These are phyloP conservation scores for Quercus robur DNA, from an alignment of 306 rosid genomes.

Conservation along the genomic window DNA sequence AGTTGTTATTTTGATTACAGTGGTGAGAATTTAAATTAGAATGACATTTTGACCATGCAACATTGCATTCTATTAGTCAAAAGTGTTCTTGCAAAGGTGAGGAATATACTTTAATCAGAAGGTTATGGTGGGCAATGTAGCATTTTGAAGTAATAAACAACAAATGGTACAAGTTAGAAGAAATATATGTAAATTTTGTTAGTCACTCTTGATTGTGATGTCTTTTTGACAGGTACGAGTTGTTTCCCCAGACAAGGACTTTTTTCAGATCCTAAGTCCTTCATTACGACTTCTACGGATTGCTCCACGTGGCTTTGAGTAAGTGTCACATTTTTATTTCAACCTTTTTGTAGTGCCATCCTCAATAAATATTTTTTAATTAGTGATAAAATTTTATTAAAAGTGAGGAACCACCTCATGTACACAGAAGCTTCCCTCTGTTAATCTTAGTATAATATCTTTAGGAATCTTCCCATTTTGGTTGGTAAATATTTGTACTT, in stretches of 20 bases:
- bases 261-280: constrained; percentile 88
- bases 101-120: neutral
- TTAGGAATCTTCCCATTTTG: neutral
- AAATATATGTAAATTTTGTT: constrained; percentile 13
- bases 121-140: neutral
- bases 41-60: neutral
- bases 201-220: constrained; percentile 20
- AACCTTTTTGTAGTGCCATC: constrained; percentile 3
- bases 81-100: neutral
- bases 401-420: too few species aligned
- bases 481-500: neutral
- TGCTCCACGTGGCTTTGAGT: constrained; percentile 97
- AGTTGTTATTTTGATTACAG: neutral
- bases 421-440: too few species aligned
- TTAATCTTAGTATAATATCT: neutral
- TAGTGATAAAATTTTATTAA: constrained; percentile 1
- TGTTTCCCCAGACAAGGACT: constrained; percentile 98
- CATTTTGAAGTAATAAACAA: neutral
- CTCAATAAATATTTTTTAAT: neutral
- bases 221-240: constrained; percentile 72
- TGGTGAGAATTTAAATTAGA: neutral
- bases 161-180: neutral
- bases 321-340: constrained; percentile 31
- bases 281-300: constrained; percentile 88
- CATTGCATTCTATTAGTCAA: neutral